A percentile compares a stretch with the other conserved stretches of the same genome.
These are phyloP conservation scores for Podospora comata DNA, from an alignment of 495 filamentous ascomycete genomes.

Conservation along the genomic window DNA sequence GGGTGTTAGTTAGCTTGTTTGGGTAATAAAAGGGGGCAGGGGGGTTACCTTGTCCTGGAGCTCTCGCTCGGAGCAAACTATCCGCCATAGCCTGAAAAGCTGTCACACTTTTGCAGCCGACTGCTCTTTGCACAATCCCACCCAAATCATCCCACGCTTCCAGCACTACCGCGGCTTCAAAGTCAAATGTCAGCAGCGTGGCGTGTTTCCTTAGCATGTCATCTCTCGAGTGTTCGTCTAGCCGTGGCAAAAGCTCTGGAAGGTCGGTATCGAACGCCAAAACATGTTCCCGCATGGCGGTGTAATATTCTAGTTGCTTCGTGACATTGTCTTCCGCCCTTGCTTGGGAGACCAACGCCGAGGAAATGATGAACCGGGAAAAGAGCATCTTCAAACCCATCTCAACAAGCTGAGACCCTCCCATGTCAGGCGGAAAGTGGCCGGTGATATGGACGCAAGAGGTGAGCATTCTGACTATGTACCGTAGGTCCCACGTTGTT, in stretches of 20 bases:
- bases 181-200: slow-evolving; percentile 65
- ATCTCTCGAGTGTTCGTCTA: slow-evolving; percentile 43
- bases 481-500: slow-evolving; percentile 49
- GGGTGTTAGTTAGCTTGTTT: slow-evolving; percentile 14
- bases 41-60: slow-evolving; percentile 46
- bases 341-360: slow-evolving; percentile 58
- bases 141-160: slow-evolving; percentile 66
- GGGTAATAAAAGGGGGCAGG: not conserved
- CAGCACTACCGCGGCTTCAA: slow-evolving; percentile 68
- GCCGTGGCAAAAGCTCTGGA: slow-evolving; percentile 33
- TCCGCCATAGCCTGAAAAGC: slow-evolving; percentile 57
- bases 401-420: slow-evolving; percentile 37
- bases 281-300: slow-evolving; percentile 54
- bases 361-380: slow-evolving; percentile 65
- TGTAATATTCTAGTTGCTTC: slow-evolving; percentile 58
- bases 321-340: slow-evolving; percentile 61
- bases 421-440: slow-evolving; percentile 53
- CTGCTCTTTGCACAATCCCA: slow-evolving; percentile 55
- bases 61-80: slow-evolving; percentile 53
- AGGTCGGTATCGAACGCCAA: slow-evolving; percentile 50
- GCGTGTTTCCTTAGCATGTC: slow-evolving; percentile 62
- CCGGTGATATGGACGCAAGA: slow-evolving; percentile 61
- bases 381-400: slow-evolving; percentile 58
- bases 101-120: slow-evolving; percentile 34
- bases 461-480: slow-evolving; percentile 54